Base-by-base conservation (phyloP, 345 rosid species). In the Pseudoturritis turrita region DNA sequence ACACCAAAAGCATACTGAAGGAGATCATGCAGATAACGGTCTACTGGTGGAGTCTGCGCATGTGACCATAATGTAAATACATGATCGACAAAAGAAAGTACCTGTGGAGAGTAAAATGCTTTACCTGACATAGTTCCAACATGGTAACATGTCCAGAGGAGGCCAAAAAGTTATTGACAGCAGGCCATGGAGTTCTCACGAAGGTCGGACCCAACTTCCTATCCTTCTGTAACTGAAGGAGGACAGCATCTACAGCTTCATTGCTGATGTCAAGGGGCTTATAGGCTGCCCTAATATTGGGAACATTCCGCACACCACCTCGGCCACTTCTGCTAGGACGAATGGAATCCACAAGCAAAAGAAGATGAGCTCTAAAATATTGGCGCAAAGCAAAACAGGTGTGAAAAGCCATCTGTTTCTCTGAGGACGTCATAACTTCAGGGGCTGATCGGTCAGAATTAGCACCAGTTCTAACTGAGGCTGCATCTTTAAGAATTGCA, bases 1-100 rank as follows among this genome's bases (percentile, higher is more conserved):
- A 95, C 93, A 83, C 99, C 98, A 73, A 95, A 77, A 52, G 99
- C 99, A 87, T 89, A 91, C 80, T 89, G 98, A 73, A 91, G 94
- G 81, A 95, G 84, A 74, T 95, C 99, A 8, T 91, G 99, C 81
- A 95, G 80, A 76, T 91, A 91, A 43, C 99, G 95, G 70, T 95
- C 99, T 55, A 87, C 93, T 1, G 99, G 96, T 23, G 98, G 96
- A 71, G 98, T 97, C 99, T 95, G 77, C 76, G 67, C 58, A 64
- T 52, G 83, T 45, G 40, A 75, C 53, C 65, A 67, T 60, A 61
- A 62, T 43, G 33, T 55, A 74, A 71, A n/a, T 45, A 56, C 25
- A 70, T 18, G 37, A 43, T 57, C 56, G 56, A 50, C 53, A 68
- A 62, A 55, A 37, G 22, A 23, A 75, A 28, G 37, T 50, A 54